Evolutionary conservation across 2,329 filamentous ascomycete genomes (phyloP), one percentile per base, ranked within the genome.

Genomic region (Neofusicoccum umdonicola): DNA sequence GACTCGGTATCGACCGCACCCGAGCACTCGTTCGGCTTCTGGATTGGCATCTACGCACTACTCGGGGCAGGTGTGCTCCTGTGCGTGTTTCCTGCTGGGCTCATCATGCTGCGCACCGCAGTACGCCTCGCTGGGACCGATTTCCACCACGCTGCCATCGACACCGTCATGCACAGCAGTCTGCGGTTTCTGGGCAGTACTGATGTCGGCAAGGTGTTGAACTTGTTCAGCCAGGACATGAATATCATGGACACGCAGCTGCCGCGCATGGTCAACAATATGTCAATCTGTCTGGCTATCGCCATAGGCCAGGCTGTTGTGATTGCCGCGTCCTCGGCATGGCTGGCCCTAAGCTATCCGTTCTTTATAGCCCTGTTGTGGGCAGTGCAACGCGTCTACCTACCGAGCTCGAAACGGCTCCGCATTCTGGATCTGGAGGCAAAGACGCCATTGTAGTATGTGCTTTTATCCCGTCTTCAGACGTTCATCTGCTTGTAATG

Each of bases 361-460:
- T 61, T 79, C 19, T 69, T 80, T 2, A 63, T 76, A 11, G 65
- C 72, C 2, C 70, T 70, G 2, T 69, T 83, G 27, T 82, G 77
- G 65, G 63, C 73, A 45, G 74, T 83, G 5, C 81, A 83, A 65
- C 76, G 71, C 54, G 77, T 79, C 69, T 84, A 84, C 66, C 76
- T 83, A 3, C 78, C 75, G 13, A 82, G 80, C 11, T 81, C 80
- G 7, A 76, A 81, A 2, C 81, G 82, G 65, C 68, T 84, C 6
- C 79, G 85, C 57, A 77, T 84, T 35, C 72, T 86, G 5, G 84
- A 86, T 68, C 76, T 86, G 0, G 84, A 85, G 69, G 74, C 78
- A 17, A 81, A 82, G 64, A 77, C 78, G 0, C 81, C 82, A 0
- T 73, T 85, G 0, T 84, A 82, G 68, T 80, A 50, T 9, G 45